Conservation (phyloP, 2,329 filamentous ascomycete genomes). For the Penicillium sp. region DNA sequence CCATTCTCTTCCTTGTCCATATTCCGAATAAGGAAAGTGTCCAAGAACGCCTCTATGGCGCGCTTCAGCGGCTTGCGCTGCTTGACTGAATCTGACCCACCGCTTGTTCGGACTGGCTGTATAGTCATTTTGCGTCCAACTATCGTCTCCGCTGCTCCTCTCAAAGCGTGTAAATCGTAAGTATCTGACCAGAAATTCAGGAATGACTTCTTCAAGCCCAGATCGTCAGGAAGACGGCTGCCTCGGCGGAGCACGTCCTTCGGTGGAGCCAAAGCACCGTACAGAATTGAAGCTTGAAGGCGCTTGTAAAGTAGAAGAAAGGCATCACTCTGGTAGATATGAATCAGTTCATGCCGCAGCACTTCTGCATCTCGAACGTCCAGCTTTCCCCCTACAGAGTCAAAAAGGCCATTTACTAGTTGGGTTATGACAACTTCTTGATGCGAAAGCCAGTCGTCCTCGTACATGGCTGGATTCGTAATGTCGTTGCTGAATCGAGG, state of each 20-base stretch:
- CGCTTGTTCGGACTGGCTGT: constrained; percentile 12
- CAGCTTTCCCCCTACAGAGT: constrained; percentile 25
- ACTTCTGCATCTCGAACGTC: constrained; percentile 22
- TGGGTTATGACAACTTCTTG: constrained; percentile 61
- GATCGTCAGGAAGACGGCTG: constrained; percentile 50
- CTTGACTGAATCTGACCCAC: neutral
- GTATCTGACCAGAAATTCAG: constrained; percentile 55
- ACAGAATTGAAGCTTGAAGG: constrained; percentile 56
- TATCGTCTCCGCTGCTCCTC: constrained; percentile 55
- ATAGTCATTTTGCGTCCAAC: constrained; percentile 50
- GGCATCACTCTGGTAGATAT: constrained; percentile 50
- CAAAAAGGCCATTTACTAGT: constrained; percentile 55
- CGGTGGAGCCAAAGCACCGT: constrained; percentile 55
- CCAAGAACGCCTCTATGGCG: constrained; percentile 51
- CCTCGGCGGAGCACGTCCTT: constrained; percentile 47
- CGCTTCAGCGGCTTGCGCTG: constrained; percentile 33
- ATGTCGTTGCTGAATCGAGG: constrained; percentile 54
- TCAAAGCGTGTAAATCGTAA: constrained; percentile 51
- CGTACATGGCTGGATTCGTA: constrained; percentile 55
- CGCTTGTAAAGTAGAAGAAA: constrained; percentile 53
- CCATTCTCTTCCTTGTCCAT: constrained; percentile 44
- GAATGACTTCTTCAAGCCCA: constrained; percentile 56
- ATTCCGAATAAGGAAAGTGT: constrained; percentile 56
- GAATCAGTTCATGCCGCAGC: constrained; percentile 48
- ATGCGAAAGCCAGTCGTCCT: constrained; percentile 60